Evolutionary conservation across 2,329 filamentous ascomycete genomes (phyloP).

Genomic region (Aureobasidium sp.): DNA sequence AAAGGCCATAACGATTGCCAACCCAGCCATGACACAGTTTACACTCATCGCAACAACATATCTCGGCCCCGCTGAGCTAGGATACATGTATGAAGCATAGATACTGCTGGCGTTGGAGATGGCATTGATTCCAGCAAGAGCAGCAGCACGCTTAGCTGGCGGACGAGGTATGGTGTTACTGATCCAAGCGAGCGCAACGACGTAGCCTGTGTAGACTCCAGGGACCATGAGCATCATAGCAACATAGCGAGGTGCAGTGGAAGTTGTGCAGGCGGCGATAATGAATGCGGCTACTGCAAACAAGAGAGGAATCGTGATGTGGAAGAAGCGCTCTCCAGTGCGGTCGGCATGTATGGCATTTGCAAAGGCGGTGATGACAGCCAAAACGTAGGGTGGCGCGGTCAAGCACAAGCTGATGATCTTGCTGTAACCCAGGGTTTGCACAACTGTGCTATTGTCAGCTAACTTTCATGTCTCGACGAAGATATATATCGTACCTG

Average conservation of each 20-base stretch:
- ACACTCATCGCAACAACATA: constrained; percentile 53
- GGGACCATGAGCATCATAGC: constrained; percentile 33
- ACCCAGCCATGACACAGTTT: constrained; percentile 56
- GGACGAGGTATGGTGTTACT: constrained; percentile 44
- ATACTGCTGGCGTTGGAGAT: constrained; percentile 47
- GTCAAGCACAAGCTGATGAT: constrained; percentile 27
- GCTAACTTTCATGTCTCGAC: constrained; percentile 9
- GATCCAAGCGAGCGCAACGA: constrained; percentile 52
- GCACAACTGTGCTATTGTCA: constrained; percentile 17
- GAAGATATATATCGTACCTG: constrained; percentile 11
- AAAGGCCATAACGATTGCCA: constrained; percentile 57
- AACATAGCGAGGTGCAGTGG: constrained; percentile 25
- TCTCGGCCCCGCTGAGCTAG: constrained; percentile 25
- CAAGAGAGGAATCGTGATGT: constrained; percentile 27
- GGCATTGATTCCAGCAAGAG: constrained; percentile 48
- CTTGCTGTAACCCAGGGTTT: constrained; percentile 28
- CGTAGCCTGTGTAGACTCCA: constrained; percentile 50
- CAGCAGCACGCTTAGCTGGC: constrained; percentile 47
- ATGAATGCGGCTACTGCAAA: constrained; percentile 27
- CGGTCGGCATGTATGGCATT: constrained; percentile 34
- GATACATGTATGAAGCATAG: constrained; percentile 45
- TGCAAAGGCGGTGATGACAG: constrained; percentile 26
- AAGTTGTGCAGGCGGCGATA: constrained; percentile 23
- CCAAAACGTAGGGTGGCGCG: constrained; percentile 29
- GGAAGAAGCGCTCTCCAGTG: constrained; percentile 34